Evolutionary conservation across 495 filamentous ascomycete species (phyloP), one percentile per base, ranked within the genome.

Genomic region (Bryoglossum gracile): DNA sequence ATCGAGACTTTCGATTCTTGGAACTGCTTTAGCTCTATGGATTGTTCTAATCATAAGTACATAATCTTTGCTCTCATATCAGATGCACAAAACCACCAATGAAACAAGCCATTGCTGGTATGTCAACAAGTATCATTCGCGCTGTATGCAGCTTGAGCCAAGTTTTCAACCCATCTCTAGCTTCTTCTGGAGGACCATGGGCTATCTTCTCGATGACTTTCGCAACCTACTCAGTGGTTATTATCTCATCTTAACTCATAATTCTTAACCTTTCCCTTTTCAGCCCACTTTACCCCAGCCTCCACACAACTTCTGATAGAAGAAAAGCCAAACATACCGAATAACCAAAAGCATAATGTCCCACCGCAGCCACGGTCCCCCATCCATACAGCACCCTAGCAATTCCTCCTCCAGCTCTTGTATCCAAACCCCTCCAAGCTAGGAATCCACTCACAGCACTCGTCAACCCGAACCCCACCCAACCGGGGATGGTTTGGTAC

Each of bases 31-130:
- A n/a, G n/a, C n/a, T n/a, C n/a, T n/a, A n/a, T n/a, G n/a, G n/a
- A n/a, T n/a, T n/a, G n/a, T n/a, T n/a, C n/a, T n/a, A n/a, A n/a
- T n/a, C n/a, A n/a, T n/a, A n/a, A n/a, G n/a, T n/a, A n/a, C n/a
- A n/a, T n/a, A n/a, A n/a, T n/a, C n/a, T n/a, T n/a, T n/a, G n/a
- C n/a, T n/a, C n/a, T n/a, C n/a, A n/a, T n/a, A 13, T 30, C 26
- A 18, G 16, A 11, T 19, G 14, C n/a, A 3, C 19, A 38, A 54
- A 48, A 14, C 26, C 51, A 22, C 25, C 18, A 1, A 43, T 24
- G 38, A 55, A 55, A 45, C 46, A 43, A 14, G 35, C 25, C 42
- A 50, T 50, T n/a, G 51, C 51, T 9, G 51, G 51, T 5, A 55
- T 30, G 44, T 55, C 51, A 6, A 46, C 39, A 17, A 46, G 17